Percentiles rank a stretch among this genome's conserved stretches.
Conservation (phyloP, 140 eudicot species). For the Ambrosia hybrid region DNA sequence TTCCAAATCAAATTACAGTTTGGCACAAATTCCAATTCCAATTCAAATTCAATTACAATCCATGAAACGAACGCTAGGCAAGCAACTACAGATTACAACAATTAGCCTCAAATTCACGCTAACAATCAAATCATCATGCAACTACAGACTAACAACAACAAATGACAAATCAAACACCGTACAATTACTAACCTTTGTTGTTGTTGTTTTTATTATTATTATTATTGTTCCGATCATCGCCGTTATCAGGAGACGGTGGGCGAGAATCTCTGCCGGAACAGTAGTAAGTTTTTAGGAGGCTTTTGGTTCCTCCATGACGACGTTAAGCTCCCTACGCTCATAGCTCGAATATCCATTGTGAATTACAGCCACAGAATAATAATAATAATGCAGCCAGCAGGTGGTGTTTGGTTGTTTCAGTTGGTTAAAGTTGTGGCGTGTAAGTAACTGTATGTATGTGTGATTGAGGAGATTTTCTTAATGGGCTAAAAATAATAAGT, state of each 20-base stretch:
- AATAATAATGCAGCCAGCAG: no score
- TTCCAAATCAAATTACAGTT: no score
- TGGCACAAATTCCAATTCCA: no score
- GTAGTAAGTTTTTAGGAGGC: slow-evolving; percentile 30
- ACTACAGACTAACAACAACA: neutral
- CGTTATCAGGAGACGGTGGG: slow-evolving; percentile 53
- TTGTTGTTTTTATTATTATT: slow-evolving; percentile 20
- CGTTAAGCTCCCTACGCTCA: slow-evolving; percentile 43
- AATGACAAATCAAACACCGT: neutral
- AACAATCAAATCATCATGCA: slow-evolving; percentile 13
- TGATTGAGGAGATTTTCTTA: neutral
- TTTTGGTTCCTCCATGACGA: slow-evolving; percentile 42
- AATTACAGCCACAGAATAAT: slow-evolving; percentile 36
- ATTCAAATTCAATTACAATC: no score
- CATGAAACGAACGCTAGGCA: no score
- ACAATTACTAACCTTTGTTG: neutral
- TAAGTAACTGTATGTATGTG: no score
- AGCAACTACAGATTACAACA: no score
- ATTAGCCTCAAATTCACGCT: slow-evolving; percentile 7
- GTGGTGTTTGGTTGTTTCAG: neutral
- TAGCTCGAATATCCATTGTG: slow-evolving; percentile 54
- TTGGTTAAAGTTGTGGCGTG: no score
- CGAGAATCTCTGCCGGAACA: slow-evolving; percentile 40
- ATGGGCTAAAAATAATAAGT: neutral
- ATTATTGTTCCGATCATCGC: slow-evolving; percentile 35